These are phyloP conservation scores for Neopestalotiopsis sp. DNA, from an alignment of 2,329 filamentous ascomycete genomes.

Conservation along the genomic window DNA sequence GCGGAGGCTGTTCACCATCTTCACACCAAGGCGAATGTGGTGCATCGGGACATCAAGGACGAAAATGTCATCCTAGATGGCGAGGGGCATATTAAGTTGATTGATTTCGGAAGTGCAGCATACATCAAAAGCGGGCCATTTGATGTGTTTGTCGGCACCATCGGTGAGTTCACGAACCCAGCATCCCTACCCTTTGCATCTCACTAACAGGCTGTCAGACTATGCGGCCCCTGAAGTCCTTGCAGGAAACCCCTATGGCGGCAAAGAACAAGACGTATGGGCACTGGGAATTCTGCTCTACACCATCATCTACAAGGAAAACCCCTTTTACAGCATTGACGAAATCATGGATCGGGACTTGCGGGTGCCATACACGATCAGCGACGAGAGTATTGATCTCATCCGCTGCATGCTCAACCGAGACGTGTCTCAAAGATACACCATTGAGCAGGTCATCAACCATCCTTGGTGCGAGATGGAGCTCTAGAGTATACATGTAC, in stretches of 20 bases:
- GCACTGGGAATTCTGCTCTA: conserved; percentile 95
- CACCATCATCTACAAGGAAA: conserved; percentile 99
- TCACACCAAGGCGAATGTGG: conserved; percentile 87
- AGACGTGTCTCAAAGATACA: conserved; percentile 80
- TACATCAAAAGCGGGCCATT: conserved; percentile 99
- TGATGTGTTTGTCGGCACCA: conserved; percentile 98
- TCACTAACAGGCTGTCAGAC: conserved; percentile 60
- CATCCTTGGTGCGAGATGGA: conserved; percentile 77
- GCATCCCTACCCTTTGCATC: background rate
- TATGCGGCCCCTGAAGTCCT: conserved; percentile 98
- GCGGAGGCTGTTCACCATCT: conserved; percentile 88
- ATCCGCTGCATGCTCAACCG: conserved; percentile 92
- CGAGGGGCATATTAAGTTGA: conserved; percentile 93
- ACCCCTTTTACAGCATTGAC: conserved; percentile 98
- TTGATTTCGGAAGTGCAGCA: conserved; percentile 96
- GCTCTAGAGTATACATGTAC: conserved; percentile 16
- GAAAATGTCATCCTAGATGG: conserved; percentile 97
- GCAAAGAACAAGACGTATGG: conserved; percentile 98
- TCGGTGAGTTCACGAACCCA: conserved; percentile 68
- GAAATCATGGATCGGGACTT: conserved; percentile 99
- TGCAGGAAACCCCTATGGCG: conserved; percentile 87
- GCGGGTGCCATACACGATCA: conserved; percentile 85
- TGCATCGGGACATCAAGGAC: conserved; percentile 98
- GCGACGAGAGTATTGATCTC: conserved; percentile 90
- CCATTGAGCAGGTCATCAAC: conserved; percentile 86